Conservation (phyloP, 768 basidiomycete species). For the Melanogaster broomeanus region DNA sequence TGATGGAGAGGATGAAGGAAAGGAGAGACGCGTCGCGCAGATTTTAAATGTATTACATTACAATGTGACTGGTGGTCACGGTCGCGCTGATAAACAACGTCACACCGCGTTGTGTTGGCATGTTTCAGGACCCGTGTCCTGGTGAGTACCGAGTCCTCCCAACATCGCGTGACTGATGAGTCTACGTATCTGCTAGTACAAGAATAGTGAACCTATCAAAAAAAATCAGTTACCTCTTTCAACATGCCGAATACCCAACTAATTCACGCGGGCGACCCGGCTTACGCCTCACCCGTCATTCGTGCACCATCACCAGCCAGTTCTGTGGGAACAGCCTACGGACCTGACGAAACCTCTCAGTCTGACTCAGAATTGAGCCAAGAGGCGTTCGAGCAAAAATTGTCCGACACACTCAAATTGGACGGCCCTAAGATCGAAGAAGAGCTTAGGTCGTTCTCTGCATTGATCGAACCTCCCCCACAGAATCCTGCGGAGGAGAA, state of each 20-base stretch:
- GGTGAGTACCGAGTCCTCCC: too few relatives aligned
- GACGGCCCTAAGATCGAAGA: conserved; percentile 40
- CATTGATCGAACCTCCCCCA: conserved; percentile 35
- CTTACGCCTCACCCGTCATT: conserved; percentile 47
- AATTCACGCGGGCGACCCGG: conserved; percentile 36
- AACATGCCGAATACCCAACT: conserved; percentile 31
- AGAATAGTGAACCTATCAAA: too few relatives aligned
- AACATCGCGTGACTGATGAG: too few relatives aligned
- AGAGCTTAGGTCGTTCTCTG: conserved; percentile 30
- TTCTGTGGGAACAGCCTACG: conserved; percentile 49
- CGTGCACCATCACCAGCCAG: conserved; percentile 48
- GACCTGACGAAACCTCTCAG: conserved; percentile 44
- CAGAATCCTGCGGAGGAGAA: conserved; percentile 39
- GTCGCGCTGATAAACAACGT: conserved; percentile 34
- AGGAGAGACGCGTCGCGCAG: conserved; percentile 27
- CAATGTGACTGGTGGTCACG: conserved; percentile 32
- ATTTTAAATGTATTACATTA: conserved; percentile 30
- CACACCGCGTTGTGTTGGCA: conserved; percentile 29
- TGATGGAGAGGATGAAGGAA: conserved; percentile 24
- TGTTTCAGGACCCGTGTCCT: too few relatives aligned
- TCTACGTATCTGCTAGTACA: too few relatives aligned
- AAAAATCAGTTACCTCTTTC: not conserved
- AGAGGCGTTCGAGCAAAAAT: conserved; percentile 39
- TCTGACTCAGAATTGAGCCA: conserved; percentile 40
- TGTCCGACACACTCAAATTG: conserved; percentile 35